Base-by-base conservation (phyloP, 495 filamentous ascomycete genomes). In the Filosporella fistucella region DNA sequence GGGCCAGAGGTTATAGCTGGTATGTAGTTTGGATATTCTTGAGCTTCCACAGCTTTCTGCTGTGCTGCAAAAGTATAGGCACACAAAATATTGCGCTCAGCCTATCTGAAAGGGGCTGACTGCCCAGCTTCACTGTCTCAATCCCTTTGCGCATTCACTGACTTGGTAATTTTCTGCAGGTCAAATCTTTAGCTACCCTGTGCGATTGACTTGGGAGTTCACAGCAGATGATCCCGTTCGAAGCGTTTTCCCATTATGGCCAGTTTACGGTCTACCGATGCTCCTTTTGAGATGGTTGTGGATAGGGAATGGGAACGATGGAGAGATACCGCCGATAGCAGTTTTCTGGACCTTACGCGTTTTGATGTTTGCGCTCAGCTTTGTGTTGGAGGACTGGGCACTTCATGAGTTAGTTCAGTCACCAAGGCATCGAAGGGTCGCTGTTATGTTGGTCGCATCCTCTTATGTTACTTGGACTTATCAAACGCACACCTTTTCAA, bases 381-480 rank as follows among this genome's bases (percentile, higher is more conserved):
- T 98, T 66, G 90, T 97, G 45, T 69, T 98, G 35, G 91, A 96
- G 63, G 93, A 98, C 68, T 96, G 93, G 91, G 93, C 91, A 11
- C 76, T 97, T 43, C 82, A 95, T 70, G 94, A 98, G 58, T 74
- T 96, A 38, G 78, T 95, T 23, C 81, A 80, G 49, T 84, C 82
- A 21, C 78, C 80, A 51, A 42, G 51, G n/a, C 80, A 89, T 56
- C 79, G 89, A 46, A 78, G 75, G 53, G 69, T 79, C 29, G 87
- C 88, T 16, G 70, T 93, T 30, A 71, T 90, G 24, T 68, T 97
- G 39, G 82, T 95, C 41, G 91, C 91, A 34, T 97, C 93, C 13
- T 94, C 87, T 18, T 98, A 97, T 67, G 91, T 96, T 55, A 97
- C 93, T 38, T 97, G 93, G 94, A 96, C 94, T 33, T 95, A 87